Evolutionary conservation across 331 rosid species (phyloP), one percentile per base, ranked within the genome.

Genomic region (Telfairia occidentalis): DNA sequence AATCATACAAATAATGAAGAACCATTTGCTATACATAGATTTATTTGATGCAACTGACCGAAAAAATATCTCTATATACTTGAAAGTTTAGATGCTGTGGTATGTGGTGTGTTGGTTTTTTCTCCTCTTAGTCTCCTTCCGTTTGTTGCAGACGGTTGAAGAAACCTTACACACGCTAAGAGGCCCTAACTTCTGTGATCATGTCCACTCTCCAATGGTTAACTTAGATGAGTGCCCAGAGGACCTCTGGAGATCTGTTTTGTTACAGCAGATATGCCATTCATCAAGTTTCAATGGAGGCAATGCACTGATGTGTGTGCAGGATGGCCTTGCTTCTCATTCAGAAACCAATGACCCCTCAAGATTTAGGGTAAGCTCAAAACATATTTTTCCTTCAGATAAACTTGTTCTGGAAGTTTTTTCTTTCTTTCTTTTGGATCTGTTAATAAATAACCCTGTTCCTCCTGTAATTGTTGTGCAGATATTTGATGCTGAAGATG

Each of bases 281-380:
- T 90, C 96, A 46, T 42, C 87, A 66, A 84, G 90, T 43, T 81
- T 77, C 71, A 81, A 55, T 54, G 87, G 82, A 78, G 87, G 90
- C 40, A 86, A 90, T 75, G 79, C 86, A 78, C 84, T 80, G 60
- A 76, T 71, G 69, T 85, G 90, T 84, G 83, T 85, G n/a, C 83
- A 73, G 61, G 83, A 87, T 78, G 89, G 84, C 55, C 81, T 87
- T 50, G 78, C 58, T 38, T 38, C n/a, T 64, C 50, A 16, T 76
- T 76, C 73, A 58, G 78, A 83, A 78, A 69, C 24, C 49, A 82
- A 75, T 86, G 78, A 77, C 78, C 59, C 71, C 49, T 12, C 76
- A 48, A 74, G 77, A 24, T 57, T 73, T 43, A 84, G 28, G 87
- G 93, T 89, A 82, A 77, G 69, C 77, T 34, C 63, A 75, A 57